phyloP scores from a whole-genome alignment of 805 yeast genomes.

The Nakazawaea populi region DNA sequence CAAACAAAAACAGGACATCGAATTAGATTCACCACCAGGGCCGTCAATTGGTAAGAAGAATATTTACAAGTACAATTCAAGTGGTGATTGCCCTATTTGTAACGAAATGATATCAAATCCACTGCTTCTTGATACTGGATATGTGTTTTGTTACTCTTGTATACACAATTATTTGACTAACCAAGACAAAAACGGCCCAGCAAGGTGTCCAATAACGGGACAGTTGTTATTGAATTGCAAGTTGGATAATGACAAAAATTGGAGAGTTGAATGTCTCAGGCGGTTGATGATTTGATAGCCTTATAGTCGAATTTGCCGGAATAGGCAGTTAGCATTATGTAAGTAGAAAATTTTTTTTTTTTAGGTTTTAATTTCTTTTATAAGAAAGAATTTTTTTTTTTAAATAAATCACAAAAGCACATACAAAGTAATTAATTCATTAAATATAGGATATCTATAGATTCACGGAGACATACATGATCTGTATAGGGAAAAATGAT shows the following conservation, averaged over 20 bases:
- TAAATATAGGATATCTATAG: neutral
- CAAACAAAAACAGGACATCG: slow-evolving; percentile 42
- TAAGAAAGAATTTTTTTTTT: neutral
- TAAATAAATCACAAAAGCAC: neutral
- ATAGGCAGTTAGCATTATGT: neutral
- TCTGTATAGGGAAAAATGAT: slow-evolving; percentile 2
- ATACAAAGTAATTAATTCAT: neutral
- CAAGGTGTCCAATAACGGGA: slow-evolving; percentile 82
- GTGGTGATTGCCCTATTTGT: slow-evolving; percentile 62
- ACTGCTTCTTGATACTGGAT: slow-evolving; percentile 86
- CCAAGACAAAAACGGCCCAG: slow-evolving; percentile 42
- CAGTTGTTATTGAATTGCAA: slow-evolving; percentile 65
- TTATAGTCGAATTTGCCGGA: neutral
- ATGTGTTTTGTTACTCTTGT: slow-evolving; percentile 85
- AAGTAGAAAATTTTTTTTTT: neutral
- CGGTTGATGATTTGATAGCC: slow-evolving; percentile 51
- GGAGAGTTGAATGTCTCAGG: slow-evolving; percentile 74
- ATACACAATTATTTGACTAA: slow-evolving; percentile 58
- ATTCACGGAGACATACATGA: neutral
- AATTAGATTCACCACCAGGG: slow-evolving; percentile 45
- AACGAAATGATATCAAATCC: slow-evolving; percentile 62
- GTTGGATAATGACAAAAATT: slow-evolving; percentile 48
- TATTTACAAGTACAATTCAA: slow-evolving; percentile 6
- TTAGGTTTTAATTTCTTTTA: neutral
- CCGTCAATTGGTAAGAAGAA: slow-evolving; percentile 12